Evolutionary conservation across 2,329 filamentous ascomycete species (phyloP).

Genomic region (Exophiala aquamarina): DNA sequence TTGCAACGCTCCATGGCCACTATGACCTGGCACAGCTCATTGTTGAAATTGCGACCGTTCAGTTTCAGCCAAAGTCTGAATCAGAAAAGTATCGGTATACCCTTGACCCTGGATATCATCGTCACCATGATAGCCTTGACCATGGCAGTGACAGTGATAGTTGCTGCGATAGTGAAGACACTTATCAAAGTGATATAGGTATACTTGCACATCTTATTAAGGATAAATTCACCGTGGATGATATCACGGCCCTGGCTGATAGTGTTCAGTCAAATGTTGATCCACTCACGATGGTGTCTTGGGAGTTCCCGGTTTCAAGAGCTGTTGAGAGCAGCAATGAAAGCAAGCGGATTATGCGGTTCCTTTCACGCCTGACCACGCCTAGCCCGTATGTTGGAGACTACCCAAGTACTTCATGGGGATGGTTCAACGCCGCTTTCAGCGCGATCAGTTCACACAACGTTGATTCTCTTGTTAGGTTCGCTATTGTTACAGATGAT

Average conservation of each 20-base stretch:
- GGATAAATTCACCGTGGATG: conserved; percentile 71
- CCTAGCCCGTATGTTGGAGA: conserved; percentile 2
- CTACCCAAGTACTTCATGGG: conserved; percentile 16
- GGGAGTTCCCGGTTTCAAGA: conserved; percentile 37
- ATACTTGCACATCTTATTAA: conserved; percentile 57
- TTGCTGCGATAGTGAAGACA: conserved; percentile 32
- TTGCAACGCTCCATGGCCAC: conserved; percentile 68
- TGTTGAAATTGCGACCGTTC: conserved; percentile 68
- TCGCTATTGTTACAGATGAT: conserved; percentile 56
- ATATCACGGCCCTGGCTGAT: conserved; percentile 68
- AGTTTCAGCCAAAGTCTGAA: conserved; percentile 62
- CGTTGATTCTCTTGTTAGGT: conserved; percentile 36
- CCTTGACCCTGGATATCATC: conserved; percentile 29
- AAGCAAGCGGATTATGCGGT: conserved; percentile 6
- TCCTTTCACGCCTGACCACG: conserved; percentile 1
- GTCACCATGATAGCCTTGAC: too few species aligned
- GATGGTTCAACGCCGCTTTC: conserved; percentile 20
- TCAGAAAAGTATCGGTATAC: conserved; percentile 48
- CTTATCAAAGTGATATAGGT: conserved; percentile 35
- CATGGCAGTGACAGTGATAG: conserved; percentile 37
- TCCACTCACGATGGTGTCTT: conserved; percentile 55
- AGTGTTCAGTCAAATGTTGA: conserved; percentile 65
- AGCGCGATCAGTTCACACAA: not conserved
- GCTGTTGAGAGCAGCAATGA: conserved; percentile 31
- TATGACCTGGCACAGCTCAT: conserved; percentile 63